These are phyloP conservation scores for Akebia trifoliata DNA, from an alignment of 164 flowering plant species.

Conservation along the genomic window DNA sequence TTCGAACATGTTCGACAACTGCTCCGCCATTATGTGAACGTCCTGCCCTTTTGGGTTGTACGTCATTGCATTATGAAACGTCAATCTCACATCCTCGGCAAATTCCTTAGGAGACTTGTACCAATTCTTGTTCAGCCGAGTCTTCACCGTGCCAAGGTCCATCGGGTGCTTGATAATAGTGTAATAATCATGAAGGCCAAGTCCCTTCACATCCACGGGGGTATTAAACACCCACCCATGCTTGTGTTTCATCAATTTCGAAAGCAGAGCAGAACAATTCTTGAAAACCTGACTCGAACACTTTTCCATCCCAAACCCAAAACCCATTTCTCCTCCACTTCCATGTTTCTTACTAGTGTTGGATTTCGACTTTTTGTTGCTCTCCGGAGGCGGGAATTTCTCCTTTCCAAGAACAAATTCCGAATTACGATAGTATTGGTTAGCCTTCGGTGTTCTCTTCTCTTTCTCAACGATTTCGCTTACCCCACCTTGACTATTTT, in stretches of 20 bases:
- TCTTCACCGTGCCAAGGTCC: slow-evolving; percentile 85
- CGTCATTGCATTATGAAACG: slow-evolving; percentile 78
- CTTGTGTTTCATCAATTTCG: slow-evolving; percentile 72
- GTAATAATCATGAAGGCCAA: slow-evolving; percentile 65
- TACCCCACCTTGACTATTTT: slow-evolving; percentile 40
- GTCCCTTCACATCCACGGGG: slow-evolving; percentile 65
- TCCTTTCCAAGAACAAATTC: slow-evolving; percentile 80
- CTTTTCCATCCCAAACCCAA: slow-evolving; percentile 28
- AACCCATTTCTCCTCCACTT: slow-evolving; percentile 6
- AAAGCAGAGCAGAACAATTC: slow-evolving; percentile 43
- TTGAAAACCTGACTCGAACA: slow-evolving; percentile 29
- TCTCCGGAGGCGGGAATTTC: slow-evolving; percentile 63
- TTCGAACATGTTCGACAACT: slow-evolving; percentile 52
- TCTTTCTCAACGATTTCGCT: slow-evolving; percentile 65
- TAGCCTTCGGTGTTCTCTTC: slow-evolving; percentile 85
- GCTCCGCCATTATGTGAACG: slow-evolving; percentile 69
- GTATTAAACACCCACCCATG: slow-evolving; percentile 74
- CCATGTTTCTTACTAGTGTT: slow-evolving; percentile 34
- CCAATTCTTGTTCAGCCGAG: slow-evolving; percentile 46
- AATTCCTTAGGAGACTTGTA: slow-evolving; percentile 74
- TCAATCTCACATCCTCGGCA: slow-evolving; percentile 86
- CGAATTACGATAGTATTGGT: slow-evolving; percentile 65
- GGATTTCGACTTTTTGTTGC: slow-evolving; percentile 67
- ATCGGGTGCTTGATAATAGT: slow-evolving; percentile 67
- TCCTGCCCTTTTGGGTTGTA: slow-evolving; percentile 86